Evolutionary conservation across 495 filamentous ascomycete genomes (phyloP), one percentile per base, ranked within the genome.

Genomic region (Lasiosphaeriaceae sp.): DNA sequence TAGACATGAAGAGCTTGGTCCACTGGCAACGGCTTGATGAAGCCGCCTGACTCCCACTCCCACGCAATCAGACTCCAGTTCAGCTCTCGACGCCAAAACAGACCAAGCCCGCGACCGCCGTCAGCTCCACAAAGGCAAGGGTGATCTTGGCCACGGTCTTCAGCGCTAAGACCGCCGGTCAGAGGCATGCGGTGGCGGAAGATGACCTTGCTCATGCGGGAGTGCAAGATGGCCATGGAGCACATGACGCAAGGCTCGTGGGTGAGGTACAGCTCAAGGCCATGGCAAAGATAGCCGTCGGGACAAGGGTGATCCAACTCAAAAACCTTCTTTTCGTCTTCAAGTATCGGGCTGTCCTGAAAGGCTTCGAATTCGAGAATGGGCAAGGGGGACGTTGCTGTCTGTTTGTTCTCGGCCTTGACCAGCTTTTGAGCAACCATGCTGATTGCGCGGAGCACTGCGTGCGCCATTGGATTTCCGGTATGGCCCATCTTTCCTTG

Each of bases 161-260:
- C 73, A 5, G 72, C 74, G 61, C 71, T 72, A 58, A 86, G 69
- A 41, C 80, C 82, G 46, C 85, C 86, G 1, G 83, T 87, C 59
- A 72, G 61, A 41, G 71, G 77, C 83, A 87, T 86, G 14, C 80
- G 74, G 11, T 82, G 72, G 21, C 82, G 81, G 72, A 95, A 96
- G n/a, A 95, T 80, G 2, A 93, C 84, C 17, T 84, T 80, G 4
- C 86, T 81, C 77, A 97, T 94, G 24, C 94, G 83, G 0, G 91
- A 96, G 58, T 97, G 91, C 19, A 97, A 76, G 35, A 97, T 82
- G 2, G 90, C 95, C 93, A 97, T 97, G 9, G 87, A 89, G 72
- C 94, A 98, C 84, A 95, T 96, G 29, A 94, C 78, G 62, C 94
- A 98, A 3, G 94, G 94, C 70, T 98, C 94, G 66, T 96, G 92